Base-by-base conservation (phyloP, 2,329 filamentous ascomycete genomes). In the Ceratocystiopsis sp. region DNA sequence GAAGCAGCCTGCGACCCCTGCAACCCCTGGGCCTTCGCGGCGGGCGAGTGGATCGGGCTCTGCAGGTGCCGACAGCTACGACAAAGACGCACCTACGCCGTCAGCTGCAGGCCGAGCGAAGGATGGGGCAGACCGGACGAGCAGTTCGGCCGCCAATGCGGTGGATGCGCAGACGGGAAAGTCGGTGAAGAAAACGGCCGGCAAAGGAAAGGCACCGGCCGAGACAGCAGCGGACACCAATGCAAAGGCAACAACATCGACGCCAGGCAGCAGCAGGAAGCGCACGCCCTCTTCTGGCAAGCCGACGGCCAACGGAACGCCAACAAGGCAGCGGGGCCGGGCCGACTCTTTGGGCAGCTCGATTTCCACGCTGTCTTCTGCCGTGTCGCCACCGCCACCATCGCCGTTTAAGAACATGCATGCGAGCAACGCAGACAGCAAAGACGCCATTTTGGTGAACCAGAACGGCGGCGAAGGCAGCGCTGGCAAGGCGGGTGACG, bases 281-380 rank as follows among this genome's bases (percentile, higher is more conserved):
- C 9, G 25, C 25, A 29, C 25, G 9, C 25, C 25, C 10, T 29
- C 25, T 29, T 9, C 25, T 10, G 9, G 25, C 9, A 29, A 29
- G 25, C 25, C 9, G 5, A 8, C 25, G 25, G 25, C 25, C 7
- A 29, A 29, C 25, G 25, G 25, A 29, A 29, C 25, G 10, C 7
- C 10, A 11, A 29, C 25, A 29, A 29, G 5, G 10, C 25, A 29
- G 25, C 25, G 25, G 25, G 10, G 25, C 25, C 6, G 25, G 25
- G 10, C 25, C 25, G 25, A 29, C 25, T 51, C 50, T 42, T 50
- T 46, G 40, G 48, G 42, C 11, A 52, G 49, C 42, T 46, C 49
- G 11, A 48, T 48, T 16, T 60, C 58, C n/a, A 57, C 57, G n/a
- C 54, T 61, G 11, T 60, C 58, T 11, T 55, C 56, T 41, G 53